Percentiles rank a stretch among this genome's conserved stretches.
These are phyloP conservation scores for Pichia sp. DNA, from an alignment of 1,139 yeast genomes.

Conservation along the genomic window DNA sequence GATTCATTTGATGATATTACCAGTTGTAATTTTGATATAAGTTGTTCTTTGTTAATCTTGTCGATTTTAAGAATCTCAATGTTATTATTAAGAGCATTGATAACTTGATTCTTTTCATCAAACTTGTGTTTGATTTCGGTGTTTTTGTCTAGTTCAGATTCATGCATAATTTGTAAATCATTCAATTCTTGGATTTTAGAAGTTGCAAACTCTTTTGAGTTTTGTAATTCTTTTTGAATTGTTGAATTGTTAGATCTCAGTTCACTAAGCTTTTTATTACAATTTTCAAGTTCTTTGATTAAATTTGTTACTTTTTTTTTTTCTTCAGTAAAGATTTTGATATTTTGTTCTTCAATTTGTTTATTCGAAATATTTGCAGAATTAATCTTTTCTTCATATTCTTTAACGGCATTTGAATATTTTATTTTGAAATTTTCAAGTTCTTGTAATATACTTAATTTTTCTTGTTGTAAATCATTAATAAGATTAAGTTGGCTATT, in stretches of 20 bases:
- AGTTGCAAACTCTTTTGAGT: neutral
- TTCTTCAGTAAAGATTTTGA: slow-evolving; percentile 5
- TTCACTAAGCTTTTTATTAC: neutral
- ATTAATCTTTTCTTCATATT: neutral
- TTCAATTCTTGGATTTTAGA: neutral
- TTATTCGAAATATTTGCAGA: neutral
- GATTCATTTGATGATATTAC: neutral
- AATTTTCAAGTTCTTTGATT: neutral
- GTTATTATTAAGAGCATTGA: neutral
- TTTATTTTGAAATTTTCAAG: neutral
- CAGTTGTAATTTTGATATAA: neutral
- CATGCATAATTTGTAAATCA: neutral
- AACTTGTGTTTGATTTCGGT: neutral
- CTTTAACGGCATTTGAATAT: neutral
- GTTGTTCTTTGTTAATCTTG: neutral
- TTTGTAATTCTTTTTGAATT: neutral
- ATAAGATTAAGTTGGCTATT: neutral
- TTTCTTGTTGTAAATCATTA: slow-evolving; percentile 2
- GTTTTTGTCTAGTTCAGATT: neutral
- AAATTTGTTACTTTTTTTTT: slow-evolving; percentile 1
- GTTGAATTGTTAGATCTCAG: neutral
- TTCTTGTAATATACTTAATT: neutral
- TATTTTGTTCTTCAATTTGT: slow-evolving; percentile 6
- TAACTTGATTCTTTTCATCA: neutral
- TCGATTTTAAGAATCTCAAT: neutral